Evolutionary conservation across 352 stramenopile genomes (phyloP).

Genomic region (Phytophthora sansomeana): DNA sequence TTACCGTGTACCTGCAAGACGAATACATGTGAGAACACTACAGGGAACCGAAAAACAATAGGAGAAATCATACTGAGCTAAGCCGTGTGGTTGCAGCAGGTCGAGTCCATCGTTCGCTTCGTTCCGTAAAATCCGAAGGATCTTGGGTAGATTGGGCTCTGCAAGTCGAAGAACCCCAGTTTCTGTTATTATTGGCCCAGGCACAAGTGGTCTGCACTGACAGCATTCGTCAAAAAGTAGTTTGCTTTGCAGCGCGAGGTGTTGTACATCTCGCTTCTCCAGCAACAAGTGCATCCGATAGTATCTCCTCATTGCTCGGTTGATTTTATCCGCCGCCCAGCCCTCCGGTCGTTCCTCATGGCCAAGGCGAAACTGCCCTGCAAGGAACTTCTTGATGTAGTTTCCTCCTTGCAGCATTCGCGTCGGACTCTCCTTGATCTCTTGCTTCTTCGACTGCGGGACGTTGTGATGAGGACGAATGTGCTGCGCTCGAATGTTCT

Average conservation of each 20-base stretch:
- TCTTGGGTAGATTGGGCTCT: slow-evolving; percentile 70
- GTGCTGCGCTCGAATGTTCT: slow-evolving; percentile 23
- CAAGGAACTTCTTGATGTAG: slow-evolving; percentile 55
- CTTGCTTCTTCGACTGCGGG: slow-evolving; percentile 16
- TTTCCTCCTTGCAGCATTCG: slow-evolving; percentile 24
- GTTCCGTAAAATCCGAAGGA: slow-evolving; percentile 63
- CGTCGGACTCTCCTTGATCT: slow-evolving; percentile 26
- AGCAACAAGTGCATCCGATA: slow-evolving; percentile 56
- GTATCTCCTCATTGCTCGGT: slow-evolving; percentile 63
- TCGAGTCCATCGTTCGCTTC: slow-evolving; percentile 68
- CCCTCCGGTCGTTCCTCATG: slow-evolving; percentile 52
- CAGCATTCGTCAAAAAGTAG: slow-evolving; percentile 82
- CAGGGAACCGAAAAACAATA: background rate
- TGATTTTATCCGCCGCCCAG: slow-evolving; percentile 67
- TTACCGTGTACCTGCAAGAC: slow-evolving; percentile 50
- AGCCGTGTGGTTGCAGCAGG: slow-evolving; percentile 66
- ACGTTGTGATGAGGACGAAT: slow-evolving; percentile 7
- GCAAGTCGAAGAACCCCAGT: slow-evolving; percentile 71
- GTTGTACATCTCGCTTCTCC: slow-evolving; percentile 51
- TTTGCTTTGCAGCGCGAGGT: slow-evolving; percentile 67
- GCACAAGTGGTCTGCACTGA: slow-evolving; percentile 62
- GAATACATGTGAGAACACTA: background rate
- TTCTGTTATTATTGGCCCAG: slow-evolving; percentile 59
- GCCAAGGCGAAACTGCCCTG: slow-evolving; percentile 40
- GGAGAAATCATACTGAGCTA: slow-evolving; percentile 54